Conservation (phyloP, 148 eudicot species). For the Talinum fruticosum region DNA sequence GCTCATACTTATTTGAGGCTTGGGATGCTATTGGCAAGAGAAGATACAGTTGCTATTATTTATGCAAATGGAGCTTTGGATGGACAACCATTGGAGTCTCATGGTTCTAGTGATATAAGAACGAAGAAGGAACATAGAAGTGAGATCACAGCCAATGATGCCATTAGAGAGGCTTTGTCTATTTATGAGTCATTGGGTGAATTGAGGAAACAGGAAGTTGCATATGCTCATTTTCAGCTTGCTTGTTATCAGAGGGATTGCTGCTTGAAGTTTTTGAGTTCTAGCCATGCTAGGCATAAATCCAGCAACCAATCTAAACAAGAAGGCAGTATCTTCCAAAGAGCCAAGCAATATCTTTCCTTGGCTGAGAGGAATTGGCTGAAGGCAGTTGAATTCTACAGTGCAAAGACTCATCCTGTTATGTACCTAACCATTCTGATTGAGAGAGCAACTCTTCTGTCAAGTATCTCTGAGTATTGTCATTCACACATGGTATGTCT, state of each 20-base stretch:
- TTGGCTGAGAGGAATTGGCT: conserved; percentile 97
- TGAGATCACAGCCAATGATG: conserved; percentile 87
- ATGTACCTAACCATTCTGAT: conserved; percentile 71
- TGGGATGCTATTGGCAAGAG: conserved; percentile 84
- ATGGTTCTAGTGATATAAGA: conserved; percentile 28
- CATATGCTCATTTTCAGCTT: conserved; percentile 89
- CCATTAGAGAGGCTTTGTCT: conserved; percentile 79
- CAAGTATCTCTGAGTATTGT: conserved; percentile 48
- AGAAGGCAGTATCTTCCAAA: conserved; percentile 51
- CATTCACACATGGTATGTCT: conserved; percentile 59
- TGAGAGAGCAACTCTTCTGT: conserved; percentile 60
- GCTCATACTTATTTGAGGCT: conserved; percentile 92
- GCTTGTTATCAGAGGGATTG: conserved; percentile 84
- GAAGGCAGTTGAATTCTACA: conserved; percentile 73
- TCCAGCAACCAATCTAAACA: conserved; percentile 40
- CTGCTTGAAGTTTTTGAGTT: conserved; percentile 65
- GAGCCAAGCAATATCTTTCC: conserved; percentile 74
- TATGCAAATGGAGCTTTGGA: conserved; percentile 49
- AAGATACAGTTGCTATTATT: conserved; percentile 68
- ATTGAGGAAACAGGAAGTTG: conserved; percentile 81
- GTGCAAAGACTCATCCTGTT: conserved; percentile 57
- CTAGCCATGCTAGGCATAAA: conserved; percentile 32
- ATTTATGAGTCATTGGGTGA: conserved; percentile 88
- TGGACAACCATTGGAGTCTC: conserved; percentile 24
- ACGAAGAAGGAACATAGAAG: conserved; percentile 48